Conservation (phyloP, 164 flowering plant species). For the Houttuynia cordata region DNA sequence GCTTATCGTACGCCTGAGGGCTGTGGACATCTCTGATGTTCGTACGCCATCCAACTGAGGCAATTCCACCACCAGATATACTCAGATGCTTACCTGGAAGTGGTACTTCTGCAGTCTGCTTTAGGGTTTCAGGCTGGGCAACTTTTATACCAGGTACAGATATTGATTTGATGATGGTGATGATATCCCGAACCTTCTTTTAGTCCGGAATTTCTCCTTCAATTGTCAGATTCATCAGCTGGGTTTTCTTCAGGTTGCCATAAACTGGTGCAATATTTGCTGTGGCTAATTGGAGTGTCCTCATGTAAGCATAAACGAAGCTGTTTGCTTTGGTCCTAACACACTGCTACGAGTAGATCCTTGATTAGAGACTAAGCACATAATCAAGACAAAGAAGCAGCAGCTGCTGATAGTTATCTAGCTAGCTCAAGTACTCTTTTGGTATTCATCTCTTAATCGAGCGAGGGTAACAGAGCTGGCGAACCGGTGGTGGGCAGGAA, state of each 20-base stretch:
- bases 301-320: not conserved
- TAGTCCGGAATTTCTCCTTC: not conserved
- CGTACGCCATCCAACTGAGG: slow-evolving; percentile 6
- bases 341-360: not conserved
- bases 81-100: not conserved
- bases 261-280: too few relatives aligned
- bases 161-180: not conserved
- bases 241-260: not conserved
- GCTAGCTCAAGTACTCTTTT: too few relatives aligned
- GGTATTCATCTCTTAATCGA: not conserved
- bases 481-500: slow-evolving; percentile 81
- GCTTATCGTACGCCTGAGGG: slow-evolving; percentile 10
- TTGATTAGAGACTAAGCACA: too few relatives aligned
- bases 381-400: too few relatives aligned
- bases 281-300: not conserved
- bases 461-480: slow-evolving; percentile 34
- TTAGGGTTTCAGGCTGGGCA: too few relatives aligned
- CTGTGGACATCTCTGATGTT: slow-evolving; percentile 4
- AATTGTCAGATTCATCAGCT: not conserved
- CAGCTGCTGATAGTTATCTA: too few relatives aligned
- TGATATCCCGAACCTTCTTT: not conserved
- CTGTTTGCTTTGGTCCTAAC: not conserved
- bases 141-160: too few relatives aligned
- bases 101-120: not conserved
- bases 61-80: not conserved